Percentiles rank a stretch among this genome's conserved stretches.
Evolutionary conservation across 2,329 filamentous ascomycete genomes (phyloP).

Genomic region (Dryadomyces quercivorus): DNA sequence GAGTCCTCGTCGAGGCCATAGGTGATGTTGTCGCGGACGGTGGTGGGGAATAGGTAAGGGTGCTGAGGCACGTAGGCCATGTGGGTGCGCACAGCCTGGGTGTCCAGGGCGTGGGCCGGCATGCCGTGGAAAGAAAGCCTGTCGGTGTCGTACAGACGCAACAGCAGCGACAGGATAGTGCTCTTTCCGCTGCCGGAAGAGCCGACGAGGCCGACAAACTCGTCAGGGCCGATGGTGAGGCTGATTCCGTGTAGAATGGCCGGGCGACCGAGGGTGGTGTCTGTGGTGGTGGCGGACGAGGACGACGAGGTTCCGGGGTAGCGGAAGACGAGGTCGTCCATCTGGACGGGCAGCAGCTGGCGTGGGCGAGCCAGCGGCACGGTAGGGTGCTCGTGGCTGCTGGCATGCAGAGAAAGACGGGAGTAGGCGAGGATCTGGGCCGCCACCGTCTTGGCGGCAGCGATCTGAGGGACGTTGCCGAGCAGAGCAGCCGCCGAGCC

Average conservation of each 20-base stretch:
- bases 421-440: constrained; percentile 60
- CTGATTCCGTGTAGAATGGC: constrained; percentile 51
- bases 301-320: constrained; percentile 42
- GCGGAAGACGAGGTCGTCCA: constrained; percentile 54
- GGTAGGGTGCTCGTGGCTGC: constrained; percentile 43
- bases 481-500: constrained; percentile 59
- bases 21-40: constrained; percentile 67
- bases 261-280: constrained; percentile 20
- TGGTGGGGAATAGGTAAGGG: constrained; percentile 66
- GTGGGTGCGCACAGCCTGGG: constrained; percentile 42
- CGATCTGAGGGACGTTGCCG: constrained; percentile 68
- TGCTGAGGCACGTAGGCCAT: constrained; percentile 60
- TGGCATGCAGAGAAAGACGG: constrained; percentile 38
- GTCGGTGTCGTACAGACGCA: constrained; percentile 49
- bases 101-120: constrained; percentile 47
- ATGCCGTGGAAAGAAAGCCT: constrained; percentile 45
- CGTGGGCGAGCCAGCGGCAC: constrained; percentile 12
- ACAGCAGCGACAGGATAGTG: constrained; percentile 62
- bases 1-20: constrained; percentile 58
- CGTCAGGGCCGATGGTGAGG: constrained; percentile 50
- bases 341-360: constrained; percentile 29
- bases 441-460: constrained; percentile 59
- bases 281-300: not conserved
- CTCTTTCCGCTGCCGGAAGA: constrained; percentile 85
- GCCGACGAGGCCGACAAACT: constrained; percentile 68